These are phyloP conservation scores for Scolecobasidium constrictum DNA, from an alignment of 2,329 filamentous ascomycete genomes.

Conservation along the genomic window DNA sequence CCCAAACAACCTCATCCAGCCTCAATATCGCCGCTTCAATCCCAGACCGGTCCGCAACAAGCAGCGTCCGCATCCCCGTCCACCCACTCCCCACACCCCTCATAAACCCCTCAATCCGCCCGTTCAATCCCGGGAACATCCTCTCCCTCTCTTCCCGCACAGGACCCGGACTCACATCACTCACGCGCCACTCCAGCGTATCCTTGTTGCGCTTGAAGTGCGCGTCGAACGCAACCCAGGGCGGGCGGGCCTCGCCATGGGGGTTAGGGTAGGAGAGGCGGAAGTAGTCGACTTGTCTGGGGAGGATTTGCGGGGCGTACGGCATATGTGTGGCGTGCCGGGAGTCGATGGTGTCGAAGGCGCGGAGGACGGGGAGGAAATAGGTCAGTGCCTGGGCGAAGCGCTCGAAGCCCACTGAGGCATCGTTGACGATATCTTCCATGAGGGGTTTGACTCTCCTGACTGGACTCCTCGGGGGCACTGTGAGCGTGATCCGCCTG, in stretches of 20 bases:
- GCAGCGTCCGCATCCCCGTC: conserved; percentile 26
- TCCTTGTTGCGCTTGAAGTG: conserved; percentile 21
- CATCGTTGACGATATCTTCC: conserved; percentile 46
- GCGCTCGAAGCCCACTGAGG: conserved; percentile 32
- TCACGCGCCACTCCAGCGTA: conserved; percentile 25
- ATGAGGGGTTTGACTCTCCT: conserved; percentile 51
- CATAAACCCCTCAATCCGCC: conserved; percentile 23
- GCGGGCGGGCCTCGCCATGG: conserved; percentile 17
- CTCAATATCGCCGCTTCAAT: conserved; percentile 23
- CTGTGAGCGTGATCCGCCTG: conserved; percentile 41
- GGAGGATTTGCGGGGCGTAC: conserved; percentile 22
- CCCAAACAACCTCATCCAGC: conserved; percentile 25
- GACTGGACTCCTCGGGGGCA: conserved; percentile 57
- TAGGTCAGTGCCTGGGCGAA: conserved; percentile 47
- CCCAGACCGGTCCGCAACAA: conserved; percentile 25
- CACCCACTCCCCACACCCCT: conserved; percentile 21
- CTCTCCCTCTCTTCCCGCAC: conserved; percentile 19
- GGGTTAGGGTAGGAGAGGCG: conserved; percentile 30
- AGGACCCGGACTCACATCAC: conserved; percentile 19
- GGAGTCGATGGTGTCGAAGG: conserved; percentile 48
- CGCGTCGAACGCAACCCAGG: conserved; percentile 23
- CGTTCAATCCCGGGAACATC: conserved; percentile 19
- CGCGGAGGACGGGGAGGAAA: conserved; percentile 54
- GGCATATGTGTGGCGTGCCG: conserved; percentile 8
- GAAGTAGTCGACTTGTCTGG: conserved; percentile 24